phyloP scores from a whole-genome alignment of 257 asterid genomes.

The Solanum virginianum region DNA sequence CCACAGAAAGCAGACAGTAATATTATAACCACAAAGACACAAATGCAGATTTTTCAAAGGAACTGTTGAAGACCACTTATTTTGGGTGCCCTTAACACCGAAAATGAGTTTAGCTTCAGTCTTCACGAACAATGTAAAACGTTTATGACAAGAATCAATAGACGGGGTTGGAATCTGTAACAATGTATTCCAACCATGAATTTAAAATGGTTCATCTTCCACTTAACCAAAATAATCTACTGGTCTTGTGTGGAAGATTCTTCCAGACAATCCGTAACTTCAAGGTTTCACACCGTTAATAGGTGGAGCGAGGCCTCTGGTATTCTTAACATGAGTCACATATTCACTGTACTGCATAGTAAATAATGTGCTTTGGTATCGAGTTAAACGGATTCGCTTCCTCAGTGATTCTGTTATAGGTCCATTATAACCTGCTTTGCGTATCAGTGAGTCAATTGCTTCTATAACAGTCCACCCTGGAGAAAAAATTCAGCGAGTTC shows the following conservation, averaged over 20 bases:
- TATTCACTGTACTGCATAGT: conserved; percentile 74
- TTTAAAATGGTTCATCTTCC: conserved; percentile 7
- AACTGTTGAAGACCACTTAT: neutral
- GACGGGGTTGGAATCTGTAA: neutral
- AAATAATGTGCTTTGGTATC: conserved; percentile 79
- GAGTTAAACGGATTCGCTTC: conserved; percentile 49
- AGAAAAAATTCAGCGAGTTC: neutral
- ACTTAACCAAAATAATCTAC: conserved; percentile 5
- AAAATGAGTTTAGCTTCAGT: neutral
- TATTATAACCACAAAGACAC: neutral
- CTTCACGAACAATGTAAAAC: neutral
- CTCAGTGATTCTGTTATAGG: conserved; percentile 46
- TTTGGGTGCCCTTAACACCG: neutral
- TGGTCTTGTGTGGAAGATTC: conserved; percentile 9
- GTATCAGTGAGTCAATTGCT: conserved; percentile 74
- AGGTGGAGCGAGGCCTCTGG: conserved; percentile 67
- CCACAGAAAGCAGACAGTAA: neutral
- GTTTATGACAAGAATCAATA: neutral
- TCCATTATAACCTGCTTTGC: conserved; percentile 74
- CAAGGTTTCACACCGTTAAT: conserved; percentile 54
- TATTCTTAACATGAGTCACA: conserved; percentile 55
- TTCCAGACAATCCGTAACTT: conserved; percentile 14
- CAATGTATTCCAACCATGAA: neutral
- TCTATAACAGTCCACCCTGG: conserved; percentile 73
- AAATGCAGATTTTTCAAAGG: neutral